Conservation (phyloP, 129 eudicot species). For the Silybum marianum region DNA sequence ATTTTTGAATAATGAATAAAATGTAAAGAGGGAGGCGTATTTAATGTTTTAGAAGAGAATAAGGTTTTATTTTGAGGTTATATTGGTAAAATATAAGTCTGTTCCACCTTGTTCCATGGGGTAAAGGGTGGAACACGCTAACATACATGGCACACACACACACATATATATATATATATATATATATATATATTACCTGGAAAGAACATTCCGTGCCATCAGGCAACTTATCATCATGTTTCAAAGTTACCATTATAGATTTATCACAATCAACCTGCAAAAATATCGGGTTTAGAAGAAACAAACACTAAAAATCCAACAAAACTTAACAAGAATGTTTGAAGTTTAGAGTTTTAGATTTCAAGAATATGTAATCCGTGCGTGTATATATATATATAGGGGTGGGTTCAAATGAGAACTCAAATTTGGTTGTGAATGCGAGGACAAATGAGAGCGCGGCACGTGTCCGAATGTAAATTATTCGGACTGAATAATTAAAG, state of each 20-base stretch:
- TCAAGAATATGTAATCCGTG: not conserved
- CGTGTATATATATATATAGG: not conserved
- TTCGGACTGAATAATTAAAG: too few relatives aligned
- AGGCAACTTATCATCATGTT: constrained; percentile 73
- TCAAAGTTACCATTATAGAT: constrained; percentile 67
- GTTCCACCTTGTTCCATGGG: too few relatives aligned
- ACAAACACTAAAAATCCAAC: not conserved
- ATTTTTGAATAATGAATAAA: too few relatives aligned
- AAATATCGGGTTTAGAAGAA: constrained; percentile 16
- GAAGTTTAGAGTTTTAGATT: constrained; percentile 2
- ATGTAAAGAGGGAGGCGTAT: too few relatives aligned
- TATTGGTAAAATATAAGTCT: too few relatives aligned
- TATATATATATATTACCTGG: constrained; percentile 46
- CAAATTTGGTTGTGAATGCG: too few relatives aligned
- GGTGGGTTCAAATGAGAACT: too few relatives aligned
- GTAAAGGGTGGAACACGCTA: not conserved
- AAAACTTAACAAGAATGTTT: not conserved
- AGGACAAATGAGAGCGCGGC: too few relatives aligned
- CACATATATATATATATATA: not conserved
- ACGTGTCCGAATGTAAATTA: too few relatives aligned
- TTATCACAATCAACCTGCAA: constrained; percentile 83
- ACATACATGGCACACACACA: not conserved
- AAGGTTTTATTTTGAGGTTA: too few relatives aligned
- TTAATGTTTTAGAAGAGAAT: too few relatives aligned
- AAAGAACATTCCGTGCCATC: constrained; percentile 78